Evolutionary conservation across 78 protist genomes (phyloP), one percentile per base, ranked within the genome.

Genomic region (Dictyostelium firmibasis): DNA sequence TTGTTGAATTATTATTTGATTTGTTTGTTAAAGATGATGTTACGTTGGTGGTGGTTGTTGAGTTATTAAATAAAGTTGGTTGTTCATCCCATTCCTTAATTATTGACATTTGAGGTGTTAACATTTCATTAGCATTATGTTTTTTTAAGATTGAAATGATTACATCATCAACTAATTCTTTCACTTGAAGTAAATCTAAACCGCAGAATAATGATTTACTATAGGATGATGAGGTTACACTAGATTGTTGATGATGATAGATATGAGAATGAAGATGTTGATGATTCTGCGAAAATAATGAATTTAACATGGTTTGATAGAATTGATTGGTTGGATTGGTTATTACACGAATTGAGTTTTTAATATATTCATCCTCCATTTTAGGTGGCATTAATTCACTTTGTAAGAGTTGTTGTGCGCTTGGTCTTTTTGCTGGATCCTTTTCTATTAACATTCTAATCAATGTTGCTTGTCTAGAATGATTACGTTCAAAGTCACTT

Each of bases 341-440:
- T 44, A 95, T 78, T 0, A 79, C 79, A 50, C 85, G 57, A 33
- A 95, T 82, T 43, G 97, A 85, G 13, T 83, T 86, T 53, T 95
- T 89, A 81, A 96, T 69, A 25, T 84, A 67, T 16, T 92, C 97
- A 47, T 96, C 96, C 67, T 96, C 93, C 93, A 96, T 79, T 31
- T 92, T 93, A 10, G 95, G 86, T 18, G 97, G 96, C 86, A 96
- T 79, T 23, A 92, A 38, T 29, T 79, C 94, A 7, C 84, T 57
- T 41, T 91, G 84, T 10, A 91, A 18, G 4, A 96, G 44, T 70
- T 91, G 93, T 20, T 70, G 92, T 2, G 97, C 87, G 16, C 85
- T 75, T 43, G 97, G 97, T 36, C 97, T 85, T 35, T 96, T 95
- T 0, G 74, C 44, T 18, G 97, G 94, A 75, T 83, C 84, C 9